These are phyloP conservation scores for Phialophora macrospora DNA, from an alignment of 2,329 filamentous ascomycete genomes.

Conservation along the genomic window DNA sequence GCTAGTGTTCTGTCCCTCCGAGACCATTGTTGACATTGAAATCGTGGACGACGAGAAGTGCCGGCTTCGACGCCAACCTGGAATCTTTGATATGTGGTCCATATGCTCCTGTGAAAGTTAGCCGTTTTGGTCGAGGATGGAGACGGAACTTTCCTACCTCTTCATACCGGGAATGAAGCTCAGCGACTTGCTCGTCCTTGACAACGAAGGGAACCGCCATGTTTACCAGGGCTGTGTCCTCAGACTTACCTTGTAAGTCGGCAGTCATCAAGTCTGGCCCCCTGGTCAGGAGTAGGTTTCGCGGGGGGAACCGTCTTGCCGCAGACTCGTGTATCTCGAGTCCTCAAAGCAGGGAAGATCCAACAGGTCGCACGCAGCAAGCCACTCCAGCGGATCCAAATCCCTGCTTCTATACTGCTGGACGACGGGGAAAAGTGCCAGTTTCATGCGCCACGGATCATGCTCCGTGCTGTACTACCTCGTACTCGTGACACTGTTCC, in stretches of 20 bases:
- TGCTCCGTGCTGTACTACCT: slow-evolving; percentile 97
- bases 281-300: slow-evolving; percentile 9
- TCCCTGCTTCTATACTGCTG: slow-evolving; percentile 77
- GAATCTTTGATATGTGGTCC: slow-evolving; percentile 11
- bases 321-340: slow-evolving; percentile 18
- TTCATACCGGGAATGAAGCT: slow-evolving; percentile 16
- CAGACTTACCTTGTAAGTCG: slow-evolving; percentile 11
- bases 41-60: slow-evolving; percentile 69
- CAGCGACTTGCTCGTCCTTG: slow-evolving; percentile 3
- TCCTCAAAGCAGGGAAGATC: slow-evolving; percentile 18
- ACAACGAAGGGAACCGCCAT: slow-evolving; percentile 16
- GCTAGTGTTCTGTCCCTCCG: slow-evolving; percentile 6
- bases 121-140: background rate
- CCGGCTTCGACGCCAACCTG: slow-evolving; percentile 13
- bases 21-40: slow-evolving; percentile 71
- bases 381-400: slow-evolving; percentile 42
- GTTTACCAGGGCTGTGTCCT: slow-evolving; percentile 4
- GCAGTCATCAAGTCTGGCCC: slow-evolving; percentile 20
- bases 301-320: slow-evolving; percentile 19
- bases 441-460: slow-evolving; percentile 76
- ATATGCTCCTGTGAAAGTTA: slow-evolving; percentile 16
- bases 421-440: slow-evolving; percentile 76
- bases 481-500: slow-evolving; percentile 78
- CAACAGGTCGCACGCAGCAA: slow-evolving; percentile 29
- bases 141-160: slow-evolving; percentile 3